Percentiles rank a stretch among this genome's conserved stretches.
Conservation (phyloP, 2,329 filamentous ascomycete species). For the Cladophialophora immunda region DNA sequence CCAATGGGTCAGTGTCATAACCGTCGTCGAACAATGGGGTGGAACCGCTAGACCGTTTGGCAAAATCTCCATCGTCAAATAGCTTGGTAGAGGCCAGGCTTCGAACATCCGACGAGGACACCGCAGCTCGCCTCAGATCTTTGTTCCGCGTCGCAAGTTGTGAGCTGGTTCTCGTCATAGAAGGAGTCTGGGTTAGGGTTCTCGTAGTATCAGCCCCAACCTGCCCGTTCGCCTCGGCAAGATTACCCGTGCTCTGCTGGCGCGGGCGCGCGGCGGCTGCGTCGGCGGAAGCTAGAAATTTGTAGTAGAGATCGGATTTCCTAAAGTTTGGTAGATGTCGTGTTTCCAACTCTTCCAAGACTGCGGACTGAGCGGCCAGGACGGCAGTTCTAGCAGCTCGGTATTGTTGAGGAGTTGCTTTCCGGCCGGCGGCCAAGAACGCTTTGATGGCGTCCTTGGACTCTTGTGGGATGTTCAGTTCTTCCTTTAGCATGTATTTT, state of each 20-base stretch:
- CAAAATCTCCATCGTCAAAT: conserved; percentile 51
- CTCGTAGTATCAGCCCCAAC: conserved; percentile 6
- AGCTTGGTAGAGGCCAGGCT: conserved; percentile 52
- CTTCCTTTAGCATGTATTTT: conserved; percentile 82
- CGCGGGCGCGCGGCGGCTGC: conserved; percentile 45
- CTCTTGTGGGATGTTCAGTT: conserved; percentile 77
- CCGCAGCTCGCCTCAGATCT: conserved; percentile 67
- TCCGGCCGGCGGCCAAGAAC: conserved; percentile 80
- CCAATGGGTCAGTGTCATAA: conserved; percentile 73
- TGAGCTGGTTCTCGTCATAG: conserved; percentile 59
- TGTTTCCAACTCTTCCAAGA: conserved; percentile 84
- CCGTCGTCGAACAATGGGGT: conserved; percentile 82
- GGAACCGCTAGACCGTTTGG: conserved; percentile 42
- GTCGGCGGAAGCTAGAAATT: conserved; percentile 91
- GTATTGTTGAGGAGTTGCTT: conserved; percentile 82
- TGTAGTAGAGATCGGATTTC: conserved; percentile 93
- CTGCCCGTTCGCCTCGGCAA: conserved; percentile 24
- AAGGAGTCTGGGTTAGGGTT: conserved; percentile 48
- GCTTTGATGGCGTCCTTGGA: conserved; percentile 74
- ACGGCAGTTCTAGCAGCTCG: conserved; percentile 82
- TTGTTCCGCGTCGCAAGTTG: conserved; percentile 54
- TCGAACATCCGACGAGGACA: conserved; percentile 69
- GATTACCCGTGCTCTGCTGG: conserved; percentile 25
- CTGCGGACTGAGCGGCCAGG: conserved; percentile 79
- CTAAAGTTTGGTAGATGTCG: conserved; percentile 86